phyloP scores from a whole-genome alignment of 73 alveolate genomes.

The Paramecium pentaurelia region DNA sequence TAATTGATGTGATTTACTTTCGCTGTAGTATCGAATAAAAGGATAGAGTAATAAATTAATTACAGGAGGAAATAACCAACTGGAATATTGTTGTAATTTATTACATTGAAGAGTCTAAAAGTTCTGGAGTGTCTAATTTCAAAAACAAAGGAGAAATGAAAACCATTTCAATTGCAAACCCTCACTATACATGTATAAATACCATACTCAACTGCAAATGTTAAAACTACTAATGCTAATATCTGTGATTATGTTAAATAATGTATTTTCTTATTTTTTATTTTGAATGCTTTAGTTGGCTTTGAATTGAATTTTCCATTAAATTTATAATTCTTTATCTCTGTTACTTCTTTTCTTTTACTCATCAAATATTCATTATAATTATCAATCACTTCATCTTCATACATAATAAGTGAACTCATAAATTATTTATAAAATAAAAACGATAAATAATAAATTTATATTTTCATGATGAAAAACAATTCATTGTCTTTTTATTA shows the following conservation, averaged over 20 bases:
- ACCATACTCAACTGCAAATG: constrained; percentile 40
- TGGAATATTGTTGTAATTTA: not conserved
- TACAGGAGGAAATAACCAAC: constrained; percentile 40
- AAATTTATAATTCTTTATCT: constrained; percentile 26
- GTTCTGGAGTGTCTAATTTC: constrained; percentile 33
- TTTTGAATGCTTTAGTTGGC: not conserved
- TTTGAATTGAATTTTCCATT: constrained; percentile 8
- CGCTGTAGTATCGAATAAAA: not conserved
- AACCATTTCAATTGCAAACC: constrained; percentile 43
- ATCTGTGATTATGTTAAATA: constrained; percentile 1
- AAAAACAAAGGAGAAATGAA: constrained; percentile 14
- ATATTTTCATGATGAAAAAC: not conserved
- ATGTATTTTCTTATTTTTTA: not conserved
- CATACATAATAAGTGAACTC: constrained; percentile 5
- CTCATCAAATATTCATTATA: not conserved
- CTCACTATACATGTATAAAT: not conserved
- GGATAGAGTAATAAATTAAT: constrained; percentile 33
- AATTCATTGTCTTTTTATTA: not conserved
- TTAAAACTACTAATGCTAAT: constrained; percentile 1
- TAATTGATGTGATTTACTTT: constrained; percentile 29
- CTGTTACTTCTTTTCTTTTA: constrained; percentile 3
- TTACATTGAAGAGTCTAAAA: constrained; percentile 31
- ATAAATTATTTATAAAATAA: not conserved
- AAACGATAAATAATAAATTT: not conserved
- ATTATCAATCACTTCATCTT: not conserved